These are phyloP conservation scores for Cladosporium sp. DNA, from an alignment of 2,329 filamentous ascomycete genomes.

Conservation along the genomic window DNA sequence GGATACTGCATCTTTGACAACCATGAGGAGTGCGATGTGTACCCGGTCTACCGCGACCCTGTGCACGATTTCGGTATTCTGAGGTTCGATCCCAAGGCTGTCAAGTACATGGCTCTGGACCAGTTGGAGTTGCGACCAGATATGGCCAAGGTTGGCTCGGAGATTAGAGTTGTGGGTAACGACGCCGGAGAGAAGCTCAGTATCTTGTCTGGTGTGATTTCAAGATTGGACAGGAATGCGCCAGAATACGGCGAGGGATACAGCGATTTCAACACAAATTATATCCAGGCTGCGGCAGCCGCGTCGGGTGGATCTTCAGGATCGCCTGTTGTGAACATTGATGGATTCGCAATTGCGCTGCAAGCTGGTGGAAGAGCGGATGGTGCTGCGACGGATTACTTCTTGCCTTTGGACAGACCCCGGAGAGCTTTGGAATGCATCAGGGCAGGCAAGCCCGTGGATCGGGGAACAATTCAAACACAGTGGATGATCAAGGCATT, in stretches of 20 bases:
- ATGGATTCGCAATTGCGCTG: slow-evolving; percentile 86
- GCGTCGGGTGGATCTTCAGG: slow-evolving; percentile 98
- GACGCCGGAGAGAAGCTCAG: slow-evolving; percentile 98
- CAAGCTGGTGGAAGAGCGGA: slow-evolving; percentile 93
- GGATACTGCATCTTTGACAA: slow-evolving; percentile 99
- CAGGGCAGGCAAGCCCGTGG: slow-evolving; percentile 70
- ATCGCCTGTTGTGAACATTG: slow-evolving; percentile 93
- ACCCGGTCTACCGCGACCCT: slow-evolving; percentile 94
- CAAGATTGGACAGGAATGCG: slow-evolving; percentile 90
- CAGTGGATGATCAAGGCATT: slow-evolving; percentile 97
- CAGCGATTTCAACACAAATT: slow-evolving; percentile 93
- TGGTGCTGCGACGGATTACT: slow-evolving; percentile 96
- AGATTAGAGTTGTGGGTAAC: slow-evolving; percentile 97
- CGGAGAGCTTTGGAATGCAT: slow-evolving; percentile 84
- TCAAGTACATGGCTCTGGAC: slow-evolving; percentile 93
- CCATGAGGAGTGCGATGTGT: slow-evolving; percentile 92
- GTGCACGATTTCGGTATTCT: slow-evolving; percentile 98
- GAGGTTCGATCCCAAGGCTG: slow-evolving; percentile 89
- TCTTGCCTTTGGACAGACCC: slow-evolving; percentile 88
- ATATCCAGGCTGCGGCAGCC: slow-evolving; percentile 96
- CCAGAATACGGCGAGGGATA: slow-evolving; percentile 98
- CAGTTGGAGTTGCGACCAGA: slow-evolving; percentile 81
- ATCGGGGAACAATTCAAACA: slow-evolving; percentile 95
- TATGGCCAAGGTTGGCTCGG: slow-evolving; percentile 80
- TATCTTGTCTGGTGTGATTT: slow-evolving; percentile 96